phyloP scores from a whole-genome alignment of 2,329 filamentous ascomycete species.

The Stachybotrys chartarum region DNA sequence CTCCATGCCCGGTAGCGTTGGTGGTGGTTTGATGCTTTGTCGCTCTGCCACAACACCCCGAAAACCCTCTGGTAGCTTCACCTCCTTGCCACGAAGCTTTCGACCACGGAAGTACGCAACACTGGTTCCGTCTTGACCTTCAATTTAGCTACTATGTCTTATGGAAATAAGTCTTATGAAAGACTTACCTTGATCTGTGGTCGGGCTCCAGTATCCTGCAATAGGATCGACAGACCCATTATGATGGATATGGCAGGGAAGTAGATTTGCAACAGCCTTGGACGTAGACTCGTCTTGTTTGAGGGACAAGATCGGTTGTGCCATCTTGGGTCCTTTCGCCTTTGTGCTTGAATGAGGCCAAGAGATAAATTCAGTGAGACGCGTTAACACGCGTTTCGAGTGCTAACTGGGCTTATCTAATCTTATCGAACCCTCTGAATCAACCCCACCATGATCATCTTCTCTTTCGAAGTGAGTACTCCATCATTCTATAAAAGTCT shows the following conservation, averaged over 20 bases:
- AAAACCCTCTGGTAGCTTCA: slow-evolving; percentile 66
- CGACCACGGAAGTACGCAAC: slow-evolving; percentile 72
- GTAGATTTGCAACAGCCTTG: slow-evolving; percentile 57
- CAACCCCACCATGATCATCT: neutral
- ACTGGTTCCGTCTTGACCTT: slow-evolving; percentile 36
- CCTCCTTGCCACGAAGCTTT: slow-evolving; percentile 61
- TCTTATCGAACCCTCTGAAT: slow-evolving; percentile 1
- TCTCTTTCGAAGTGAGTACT: too few relatives aligned
- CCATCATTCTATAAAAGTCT: too few relatives aligned
- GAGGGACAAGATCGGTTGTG: slow-evolving; percentile 34
- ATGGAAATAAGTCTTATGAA: neutral
- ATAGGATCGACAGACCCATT: slow-evolving; percentile 61
- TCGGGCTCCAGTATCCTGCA: slow-evolving; percentile 64
- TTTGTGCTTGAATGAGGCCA: neutral
- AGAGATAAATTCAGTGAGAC: slow-evolving; percentile 2
- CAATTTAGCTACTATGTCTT: slow-evolving; percentile 4
- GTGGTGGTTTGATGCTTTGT: slow-evolving; percentile 11
- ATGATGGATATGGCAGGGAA: slow-evolving; percentile 77
- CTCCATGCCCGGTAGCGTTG: slow-evolving; percentile 17
- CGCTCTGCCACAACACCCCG: slow-evolving; percentile 50
- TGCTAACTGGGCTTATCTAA: slow-evolving; percentile 4
- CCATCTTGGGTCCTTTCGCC: slow-evolving; percentile 19
- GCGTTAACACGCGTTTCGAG: slow-evolving; percentile 14
- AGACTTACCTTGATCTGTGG: slow-evolving; percentile 33
- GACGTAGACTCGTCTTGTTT: slow-evolving; percentile 12